Conservation (phyloP, 2,329 filamentous ascomycete species). For the Colletotrichum limetticola region DNA sequence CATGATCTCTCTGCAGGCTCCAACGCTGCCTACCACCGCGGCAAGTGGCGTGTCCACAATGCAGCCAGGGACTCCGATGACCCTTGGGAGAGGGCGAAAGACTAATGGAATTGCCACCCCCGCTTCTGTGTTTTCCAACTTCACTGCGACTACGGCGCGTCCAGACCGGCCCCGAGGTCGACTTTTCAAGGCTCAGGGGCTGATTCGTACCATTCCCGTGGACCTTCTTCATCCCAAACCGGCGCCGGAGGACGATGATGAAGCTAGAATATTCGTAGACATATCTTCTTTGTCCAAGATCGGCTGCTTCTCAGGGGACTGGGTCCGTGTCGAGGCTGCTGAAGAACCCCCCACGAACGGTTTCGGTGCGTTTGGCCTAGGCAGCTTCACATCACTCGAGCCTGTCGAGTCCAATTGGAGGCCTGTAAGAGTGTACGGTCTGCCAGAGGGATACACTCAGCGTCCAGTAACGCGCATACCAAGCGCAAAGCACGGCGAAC, state of each 20-base stretch:
- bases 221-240: constrained; percentile 89
- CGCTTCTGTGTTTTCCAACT: constrained; percentile 88
- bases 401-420: constrained; percentile 76
- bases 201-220: constrained; percentile 77
- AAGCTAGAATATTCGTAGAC: constrained; percentile 90
- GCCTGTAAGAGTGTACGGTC: constrained; percentile 86
- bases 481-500: constrained; percentile 61
- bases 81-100: constrained; percentile 70
- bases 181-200: constrained; percentile 84
- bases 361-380: constrained; percentile 74
- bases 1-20: constrained; percentile 88
- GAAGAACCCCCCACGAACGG: constrained; percentile 78
- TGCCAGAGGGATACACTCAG: constrained; percentile 79
- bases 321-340: constrained; percentile 86
- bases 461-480: constrained; percentile 71
- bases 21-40: constrained; percentile 80
- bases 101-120: constrained; percentile 83
- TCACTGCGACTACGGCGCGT: constrained; percentile 84
- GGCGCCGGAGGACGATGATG: constrained; percentile 80
- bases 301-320: constrained; percentile 97
- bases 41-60: constrained; percentile 84
- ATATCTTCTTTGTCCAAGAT: constrained; percentile 87
- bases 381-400: constrained; percentile 70
- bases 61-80: constrained; percentile 84
- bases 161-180: constrained; percentile 79